Base-by-base conservation (phyloP, 768 basidiomycete genomes). In the Amanita inopinata region DNA sequence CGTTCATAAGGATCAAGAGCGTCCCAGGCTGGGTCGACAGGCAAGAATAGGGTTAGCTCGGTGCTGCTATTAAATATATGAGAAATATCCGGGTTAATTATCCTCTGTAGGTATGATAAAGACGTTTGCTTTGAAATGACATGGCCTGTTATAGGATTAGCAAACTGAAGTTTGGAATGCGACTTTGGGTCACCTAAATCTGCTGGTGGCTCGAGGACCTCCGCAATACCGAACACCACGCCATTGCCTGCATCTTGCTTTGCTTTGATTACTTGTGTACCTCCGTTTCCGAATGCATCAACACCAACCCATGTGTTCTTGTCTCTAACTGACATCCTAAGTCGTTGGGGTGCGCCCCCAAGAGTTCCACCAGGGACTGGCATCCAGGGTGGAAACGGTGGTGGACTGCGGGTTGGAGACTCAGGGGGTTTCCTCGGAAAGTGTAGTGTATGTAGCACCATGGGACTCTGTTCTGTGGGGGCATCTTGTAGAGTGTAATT, bases 31-130 rank as follows among this genome's bases (percentile, higher is more conserved):
- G 73, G 61, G 57, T 96, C 74, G 18, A 83, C 69, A 1, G 96
- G 94, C 5, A 94, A 74, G 58, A 99, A 99, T 20, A 98, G 51
- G 0, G 96, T 96, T 33, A 94, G 62, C 53, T 81, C 77, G 3
- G 85, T 63, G 0, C 82, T 78, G 33, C 66, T 67, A 43, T 82
- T 80, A 31, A 96, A 68, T 25, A 75, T 61, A 14, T 62, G 54
- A 34, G 66, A 54, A 27, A 83, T 71, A 37, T 76, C 73, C 0
- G 75, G 59, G 3, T 78, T 82, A 27, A 90, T 63, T 38, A 97
- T 72, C 47, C 71, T 78, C 53, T 73, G 62, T 51, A 96, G 80
- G 60, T 86, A 90, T 6, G 83, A 78, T 23, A 89, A 58, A 0
- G 76, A 70, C 5, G 76, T 57, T 46, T 80, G 74, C 18, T 71